These are phyloP conservation scores for Termitomyces sp. DNA, from an alignment of 768 basidiomycete genomes.

Conservation along the genomic window DNA sequence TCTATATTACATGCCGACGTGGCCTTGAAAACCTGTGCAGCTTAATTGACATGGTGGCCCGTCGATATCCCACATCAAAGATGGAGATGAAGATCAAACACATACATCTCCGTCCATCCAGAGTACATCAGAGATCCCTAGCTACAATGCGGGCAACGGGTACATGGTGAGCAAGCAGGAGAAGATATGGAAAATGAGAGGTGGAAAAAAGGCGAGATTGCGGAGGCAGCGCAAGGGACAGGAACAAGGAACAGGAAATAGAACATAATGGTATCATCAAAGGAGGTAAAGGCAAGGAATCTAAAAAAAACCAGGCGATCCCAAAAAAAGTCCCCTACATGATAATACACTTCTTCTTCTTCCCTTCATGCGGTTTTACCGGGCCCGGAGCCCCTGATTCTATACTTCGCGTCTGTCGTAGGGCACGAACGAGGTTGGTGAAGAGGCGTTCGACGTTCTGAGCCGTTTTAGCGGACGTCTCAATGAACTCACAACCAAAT, in stretches of 20 bases:
- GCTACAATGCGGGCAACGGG: constrained; percentile 19
- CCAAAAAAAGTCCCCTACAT: constrained; percentile 69
- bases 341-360: constrained; percentile 63
- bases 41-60: constrained; percentile 8
- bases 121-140: constrained; percentile 31
- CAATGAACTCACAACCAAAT: constrained; percentile 91
- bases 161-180: constrained; percentile 18
- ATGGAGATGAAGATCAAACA: constrained; percentile 20
- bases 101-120: constrained; percentile 25
- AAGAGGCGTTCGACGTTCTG: constrained; percentile 90
- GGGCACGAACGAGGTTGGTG: constrained; percentile 76
- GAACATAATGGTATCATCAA: constrained; percentile 74
- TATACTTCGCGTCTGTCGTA: constrained; percentile 67
- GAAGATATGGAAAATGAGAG: constrained; percentile 19
- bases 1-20: constrained; percentile 1
- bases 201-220: constrained; percentile 18
- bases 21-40: constrained; percentile 6
- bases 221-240: constrained; percentile 23
- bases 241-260: constrained; percentile 25
- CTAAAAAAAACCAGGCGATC: constrained; percentile 50
- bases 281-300: constrained; percentile 63
- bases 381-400: constrained; percentile 37
- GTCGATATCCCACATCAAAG: constrained; percentile 15
- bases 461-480: constrained; percentile 95
- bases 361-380: constrained; percentile 34